Evolutionary conservation across 192 early-diverging fungal genomes (phyloP), one percentile per base, ranked within the genome.

Genomic region (Backusella circina): DNA sequence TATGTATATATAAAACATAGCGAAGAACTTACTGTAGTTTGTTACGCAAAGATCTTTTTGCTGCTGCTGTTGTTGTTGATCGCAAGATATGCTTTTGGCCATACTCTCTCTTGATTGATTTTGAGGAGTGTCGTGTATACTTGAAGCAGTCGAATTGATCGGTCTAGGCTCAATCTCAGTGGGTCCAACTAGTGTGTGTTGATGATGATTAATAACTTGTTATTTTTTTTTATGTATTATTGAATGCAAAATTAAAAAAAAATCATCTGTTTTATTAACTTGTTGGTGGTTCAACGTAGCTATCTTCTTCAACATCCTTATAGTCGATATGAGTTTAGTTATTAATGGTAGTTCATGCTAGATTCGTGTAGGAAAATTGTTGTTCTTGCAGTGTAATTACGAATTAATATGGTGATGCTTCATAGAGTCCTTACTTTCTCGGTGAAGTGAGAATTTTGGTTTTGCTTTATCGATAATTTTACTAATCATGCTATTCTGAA

Each of bases 391-490:
- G n/a, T n/a, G n/a, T n/a, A 36, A 26, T 18, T 12, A n/a, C 57
- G 33, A 68, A 36, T 35, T n/a, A n/a, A 38, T 23, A 3, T 37
- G 8, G 30, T 31, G 33, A 36, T 15, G 31, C n/a, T 30, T 73
- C n/a, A 16, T 33, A 18, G n/a, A n/a, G 21, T 50, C 23, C 8
- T 54, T 50, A 33, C n/a, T 50, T 18, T 72, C 41, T 31, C 28
- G 71, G 16, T 35, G 71, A 10, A 73, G 36, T 5, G 71, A 61
- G 18, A 73, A 67, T 33, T 9, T 35, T 2, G 73, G 37, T 28
- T 74, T 74, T 44, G 65, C 73, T 67, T 74, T 74, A 21, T 74
- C 73, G 8, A 74, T 65, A 1, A 74, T 47, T 74, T 66, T 74
- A 47, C 54, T 74, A 35, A 74, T 41, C 73, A 74, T 64, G 16